A percentile compares a stretch with the other conserved stretches of the same genome.
Conservation (phyloP, 805 yeast genomes). For the Yamadazyma insecticola region DNA sequence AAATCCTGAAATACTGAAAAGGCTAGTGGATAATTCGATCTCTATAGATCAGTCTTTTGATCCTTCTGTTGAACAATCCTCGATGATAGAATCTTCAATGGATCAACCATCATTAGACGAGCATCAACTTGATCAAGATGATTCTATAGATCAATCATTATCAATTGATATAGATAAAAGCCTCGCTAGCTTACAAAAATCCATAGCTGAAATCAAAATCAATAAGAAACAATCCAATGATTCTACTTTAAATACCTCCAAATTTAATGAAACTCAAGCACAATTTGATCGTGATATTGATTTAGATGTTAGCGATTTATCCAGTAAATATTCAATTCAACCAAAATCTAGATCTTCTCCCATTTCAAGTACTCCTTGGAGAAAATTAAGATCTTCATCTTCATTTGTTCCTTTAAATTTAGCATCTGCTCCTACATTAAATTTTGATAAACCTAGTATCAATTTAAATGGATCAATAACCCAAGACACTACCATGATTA, state of each 20-base stretch:
- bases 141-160: too few species aligned
- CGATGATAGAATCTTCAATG: too few species aligned
- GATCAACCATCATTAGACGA: too few species aligned
- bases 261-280: conserved; percentile 18
- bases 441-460: conserved; percentile 16
- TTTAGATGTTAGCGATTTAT: conserved; percentile 6
- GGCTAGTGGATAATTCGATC: conserved; percentile 1
- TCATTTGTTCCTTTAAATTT: conserved; percentile 6
- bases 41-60: background rate
- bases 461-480: conserved; percentile 15
- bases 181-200: conserved; percentile 9
- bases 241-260: conserved; percentile 9
- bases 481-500: conserved; percentile 19
- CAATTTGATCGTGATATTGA: conserved; percentile 19
- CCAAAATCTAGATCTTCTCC: conserved; percentile 1
- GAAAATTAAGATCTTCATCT: conserved; percentile 18
- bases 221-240: conserved; percentile 2
- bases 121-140: too few species aligned
- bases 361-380: conserved; percentile 17
- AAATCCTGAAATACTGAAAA: conserved; percentile 11
- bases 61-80: background rate
- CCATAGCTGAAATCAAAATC: conserved; percentile 9
- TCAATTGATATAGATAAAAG: conserved; percentile 11
- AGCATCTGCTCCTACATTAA: conserved; percentile 11
- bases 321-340: conserved; percentile 5